A percentile compares a stretch with the other conserved stretches of the same genome.
Conservation (phyloP, 2,329 filamentous ascomycete genomes). For the Dichotomopilus funicola region DNA sequence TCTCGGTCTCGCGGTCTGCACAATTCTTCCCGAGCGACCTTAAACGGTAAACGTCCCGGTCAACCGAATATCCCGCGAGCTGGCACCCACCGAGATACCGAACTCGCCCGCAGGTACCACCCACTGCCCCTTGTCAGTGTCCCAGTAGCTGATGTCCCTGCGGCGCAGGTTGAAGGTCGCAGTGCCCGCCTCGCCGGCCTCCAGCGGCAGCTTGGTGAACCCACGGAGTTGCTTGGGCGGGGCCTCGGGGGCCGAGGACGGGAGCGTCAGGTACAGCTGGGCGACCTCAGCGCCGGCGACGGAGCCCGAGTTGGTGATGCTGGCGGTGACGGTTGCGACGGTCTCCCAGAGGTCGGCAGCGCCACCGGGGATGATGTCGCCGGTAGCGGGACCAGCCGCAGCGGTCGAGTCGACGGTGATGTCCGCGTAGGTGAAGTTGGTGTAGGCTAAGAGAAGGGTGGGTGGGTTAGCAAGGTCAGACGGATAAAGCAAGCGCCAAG, state of each 20-base stretch:
- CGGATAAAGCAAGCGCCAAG: too few species aligned
- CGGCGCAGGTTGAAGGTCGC: conserved; percentile 49
- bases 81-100: conserved; percentile 38
- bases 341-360: conserved; percentile 40
- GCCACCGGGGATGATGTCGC: conserved; percentile 37
- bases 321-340: conserved; percentile 47
- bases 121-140: conserved; percentile 55
- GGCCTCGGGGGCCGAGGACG: conserved; percentile 32
- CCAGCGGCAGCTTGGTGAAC: conserved; percentile 53
- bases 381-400: conserved; percentile 35
- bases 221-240: conserved; percentile 51
- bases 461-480: neutral
- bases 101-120: conserved; percentile 41
- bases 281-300: conserved; percentile 58
- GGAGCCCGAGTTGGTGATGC: conserved; percentile 58
- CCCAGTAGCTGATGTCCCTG: conserved; percentile 61
- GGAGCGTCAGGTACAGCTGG: conserved; percentile 51
- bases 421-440: conserved; percentile 55
- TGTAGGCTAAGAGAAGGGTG: conserved; percentile 47
- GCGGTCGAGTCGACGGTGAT: conserved; percentile 37
- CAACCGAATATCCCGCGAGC: conserved; percentile 40
- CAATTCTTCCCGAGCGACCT: neutral
- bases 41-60: conserved; percentile 28
- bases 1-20: neutral
- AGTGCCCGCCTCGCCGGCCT: conserved; percentile 39